Evolutionary conservation across 805 yeast genomes (phyloP), one percentile per base, ranked within the genome.

Genomic region (Saccharomyces eubayanus): DNA sequence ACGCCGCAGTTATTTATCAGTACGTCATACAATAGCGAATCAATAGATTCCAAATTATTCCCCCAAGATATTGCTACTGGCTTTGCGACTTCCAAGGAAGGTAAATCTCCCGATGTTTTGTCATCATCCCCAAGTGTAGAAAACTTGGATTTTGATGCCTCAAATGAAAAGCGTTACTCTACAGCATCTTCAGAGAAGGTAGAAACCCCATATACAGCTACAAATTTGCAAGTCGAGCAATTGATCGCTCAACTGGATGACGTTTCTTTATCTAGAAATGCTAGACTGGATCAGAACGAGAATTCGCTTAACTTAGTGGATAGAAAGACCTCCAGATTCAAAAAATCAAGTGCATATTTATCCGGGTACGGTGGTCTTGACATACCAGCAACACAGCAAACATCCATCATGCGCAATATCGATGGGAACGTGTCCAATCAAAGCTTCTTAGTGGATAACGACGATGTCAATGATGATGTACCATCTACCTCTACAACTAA

Each of bases 311-410:
- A 28, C 28, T 28, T n/a, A 28, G 9, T 41, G 27, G 21, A 12
- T 5, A n/a, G 9, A 46, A 12, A 12, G 12, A 11, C 14, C 11
- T 28, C 47, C 28, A 40, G 48, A 10, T 53, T 57, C 41, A 66
- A 67, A 51, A 68, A 66, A 51, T 68, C 72, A n/a, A 68, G 72
- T 52, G 71, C 71, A 6, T 68, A 68, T 51, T 53, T 68, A 28
- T 68, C 72, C 6, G 68, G 68, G 3, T 65, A 56, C 36, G 65
- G 59, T 14, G 49, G 31, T 4, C 31, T 48, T 16, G 12, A n/a
- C 28, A 43, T 41, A 16, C 45, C 59, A 1, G 31, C 53, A 28
- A 48, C 41, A 21, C 48, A 40, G 9, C 53, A 56, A 46, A 54
- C 21, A 29, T 36, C 59, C 2, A 28, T 56, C 28, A 46, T 40